Conservation (phyloP, 208 protist species). For the Acanthamoeba lenticulata region DNA sequence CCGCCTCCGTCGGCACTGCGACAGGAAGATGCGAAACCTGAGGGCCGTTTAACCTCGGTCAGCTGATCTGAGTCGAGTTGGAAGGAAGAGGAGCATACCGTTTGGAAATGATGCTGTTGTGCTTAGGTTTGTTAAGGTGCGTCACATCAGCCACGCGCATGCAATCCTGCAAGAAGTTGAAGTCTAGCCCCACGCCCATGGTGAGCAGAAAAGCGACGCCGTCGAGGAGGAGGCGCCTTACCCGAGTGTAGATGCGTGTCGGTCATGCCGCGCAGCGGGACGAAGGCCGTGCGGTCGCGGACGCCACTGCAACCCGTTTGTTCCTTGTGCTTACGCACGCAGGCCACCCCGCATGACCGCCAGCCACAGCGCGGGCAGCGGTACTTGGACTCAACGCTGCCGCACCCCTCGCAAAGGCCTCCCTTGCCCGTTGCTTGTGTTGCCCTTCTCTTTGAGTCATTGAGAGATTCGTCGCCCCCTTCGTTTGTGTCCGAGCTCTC, state of each 20-base stretch:
- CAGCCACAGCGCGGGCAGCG: slow-evolving; percentile 16
- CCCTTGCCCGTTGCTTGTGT: not conserved
- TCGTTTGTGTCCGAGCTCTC: not conserved
- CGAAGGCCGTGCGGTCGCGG: slow-evolving; percentile 37
- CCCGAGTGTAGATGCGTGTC: slow-evolving; percentile 13
- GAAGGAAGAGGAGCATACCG: not conserved
- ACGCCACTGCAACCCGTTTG: slow-evolving; percentile 21
- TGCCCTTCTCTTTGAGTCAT: not conserved
- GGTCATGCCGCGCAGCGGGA: slow-evolving; percentile 12
- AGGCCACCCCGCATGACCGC: slow-evolving; percentile 39
- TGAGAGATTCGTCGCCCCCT: not conserved
- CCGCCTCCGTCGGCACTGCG: not conserved
- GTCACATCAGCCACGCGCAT: slow-evolving; percentile 14
- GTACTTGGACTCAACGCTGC: slow-evolving; percentile 12
- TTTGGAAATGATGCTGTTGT: slow-evolving; percentile 30
- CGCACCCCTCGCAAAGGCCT: slow-evolving; percentile 43
- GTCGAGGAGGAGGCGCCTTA: not conserved
- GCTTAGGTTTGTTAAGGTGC: not conserved
- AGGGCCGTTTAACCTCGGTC: not conserved
- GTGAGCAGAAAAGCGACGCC: not conserved
- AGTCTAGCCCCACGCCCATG: not conserved
- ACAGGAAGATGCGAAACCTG: slow-evolving; percentile 35
- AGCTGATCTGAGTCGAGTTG: not conserved
- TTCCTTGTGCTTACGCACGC: slow-evolving; percentile 50
- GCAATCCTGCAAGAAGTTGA: slow-evolving; percentile 61